These are phyloP conservation scores for Physaria fendleri DNA, from an alignment of 345 rosid genomes.

Conservation along the genomic window DNA sequence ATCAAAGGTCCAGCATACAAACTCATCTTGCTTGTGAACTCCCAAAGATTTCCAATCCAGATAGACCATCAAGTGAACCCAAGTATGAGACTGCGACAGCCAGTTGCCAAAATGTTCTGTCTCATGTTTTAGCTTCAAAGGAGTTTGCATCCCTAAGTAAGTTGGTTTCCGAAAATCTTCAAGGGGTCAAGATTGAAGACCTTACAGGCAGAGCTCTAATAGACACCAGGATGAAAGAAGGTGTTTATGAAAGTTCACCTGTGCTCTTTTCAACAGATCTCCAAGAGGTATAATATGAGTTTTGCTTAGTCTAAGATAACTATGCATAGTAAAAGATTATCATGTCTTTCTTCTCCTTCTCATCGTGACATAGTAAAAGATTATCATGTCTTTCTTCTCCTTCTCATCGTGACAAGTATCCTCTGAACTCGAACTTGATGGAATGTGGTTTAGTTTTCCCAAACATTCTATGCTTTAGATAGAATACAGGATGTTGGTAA, in stretches of 20 bases:
- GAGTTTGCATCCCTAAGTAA: slow-evolving; percentile 67
- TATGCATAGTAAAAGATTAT: not conserved
- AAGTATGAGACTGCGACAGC: slow-evolving; percentile 37
- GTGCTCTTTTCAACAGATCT: slow-evolving; percentile 54
- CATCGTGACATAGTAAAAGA: too few relatives aligned
- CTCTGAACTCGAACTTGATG: not conserved
- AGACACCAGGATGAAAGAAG: slow-evolving; percentile 70
- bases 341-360: slow-evolving; percentile 3
- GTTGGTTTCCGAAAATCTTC: slow-evolving; percentile 61
- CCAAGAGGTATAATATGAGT: slow-evolving; percentile 44
- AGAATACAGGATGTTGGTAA: too few relatives aligned
- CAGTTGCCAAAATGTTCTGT: slow-evolving; percentile 58
- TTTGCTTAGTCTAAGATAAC: slow-evolving; percentile 1
- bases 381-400: too few relatives aligned
- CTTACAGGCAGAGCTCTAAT: slow-evolving; percentile 45
- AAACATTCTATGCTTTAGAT: not conserved
- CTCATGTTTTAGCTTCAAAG: slow-evolving; percentile 55
- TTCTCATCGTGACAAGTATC: too few relatives aligned
- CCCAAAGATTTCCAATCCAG: slow-evolving; percentile 29
- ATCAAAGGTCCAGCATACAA: slow-evolving; percentile 33
- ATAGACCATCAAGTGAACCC: slow-evolving; percentile 34
- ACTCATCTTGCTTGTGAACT: slow-evolving; percentile 27
- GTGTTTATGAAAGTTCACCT: slow-evolving; percentile 65
- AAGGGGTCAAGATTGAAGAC: slow-evolving; percentile 52
- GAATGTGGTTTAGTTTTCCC: slow-evolving; percentile 1